Percentiles rank a stretch among this genome's conserved stretches.
Conservation (phyloP, 305 asterid species). For the Euphrasia arctica region DNA sequence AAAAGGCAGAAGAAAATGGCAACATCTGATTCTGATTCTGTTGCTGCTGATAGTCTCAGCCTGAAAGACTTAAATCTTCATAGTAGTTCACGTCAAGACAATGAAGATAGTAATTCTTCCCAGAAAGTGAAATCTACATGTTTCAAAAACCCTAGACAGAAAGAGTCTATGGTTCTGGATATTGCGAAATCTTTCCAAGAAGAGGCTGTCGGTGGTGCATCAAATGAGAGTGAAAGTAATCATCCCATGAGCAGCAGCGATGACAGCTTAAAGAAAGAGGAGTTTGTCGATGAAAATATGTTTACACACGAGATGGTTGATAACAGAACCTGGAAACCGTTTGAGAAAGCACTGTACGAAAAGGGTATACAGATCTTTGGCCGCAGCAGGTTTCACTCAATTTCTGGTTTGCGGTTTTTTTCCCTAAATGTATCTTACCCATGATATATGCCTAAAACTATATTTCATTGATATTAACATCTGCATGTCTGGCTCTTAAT, state of each 20-base stretch:
- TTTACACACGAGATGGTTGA: constrained; percentile 47
- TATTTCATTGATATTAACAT: background rate
- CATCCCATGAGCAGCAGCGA: constrained; percentile 43
- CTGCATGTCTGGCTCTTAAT: constrained; percentile 15
- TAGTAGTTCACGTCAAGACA: constrained; percentile 43
- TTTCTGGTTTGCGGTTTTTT: constrained; percentile 25
- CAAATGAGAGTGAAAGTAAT: constrained; percentile 46
- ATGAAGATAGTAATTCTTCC: constrained; percentile 48
- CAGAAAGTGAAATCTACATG: constrained; percentile 47
- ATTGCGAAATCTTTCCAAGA: constrained; percentile 44
- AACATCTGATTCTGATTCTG: constrained; percentile 62
- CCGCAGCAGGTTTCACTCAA: constrained; percentile 66
- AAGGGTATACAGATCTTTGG: constrained; percentile 94
- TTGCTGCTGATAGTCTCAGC: constrained; percentile 44
- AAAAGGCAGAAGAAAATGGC: constrained; percentile 69
- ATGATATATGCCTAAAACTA: constrained; percentile 3
- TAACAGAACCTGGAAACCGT: constrained; percentile 73
- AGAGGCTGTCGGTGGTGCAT: constrained; percentile 51
- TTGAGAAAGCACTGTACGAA: constrained; percentile 89
- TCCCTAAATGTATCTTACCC: constrained; percentile 4
- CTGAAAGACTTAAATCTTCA: constrained; percentile 46
- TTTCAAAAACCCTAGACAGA: constrained; percentile 55
- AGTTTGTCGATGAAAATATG: constrained; percentile 44
- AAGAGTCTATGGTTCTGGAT: constrained; percentile 46
- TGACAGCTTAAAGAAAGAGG: constrained; percentile 53